Conservation (phyloP, 1,284 basidiomycete species). For the Rhodotorula glutinis region DNA sequence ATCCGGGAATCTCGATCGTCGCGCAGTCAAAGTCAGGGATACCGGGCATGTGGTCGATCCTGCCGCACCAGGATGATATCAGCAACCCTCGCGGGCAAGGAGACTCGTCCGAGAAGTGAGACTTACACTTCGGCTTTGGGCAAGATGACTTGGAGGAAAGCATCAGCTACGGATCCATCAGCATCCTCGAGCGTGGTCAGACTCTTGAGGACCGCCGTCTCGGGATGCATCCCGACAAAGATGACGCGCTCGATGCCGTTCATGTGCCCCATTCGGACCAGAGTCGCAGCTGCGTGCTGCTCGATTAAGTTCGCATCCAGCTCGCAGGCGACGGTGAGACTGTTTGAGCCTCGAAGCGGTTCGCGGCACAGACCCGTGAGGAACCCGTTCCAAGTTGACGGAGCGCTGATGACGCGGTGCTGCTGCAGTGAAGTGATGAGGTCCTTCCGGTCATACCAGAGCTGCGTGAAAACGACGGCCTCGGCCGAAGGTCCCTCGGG, state of each 20-base stretch:
- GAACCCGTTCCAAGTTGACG: slow-evolving; percentile 4
- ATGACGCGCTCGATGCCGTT: background rate
- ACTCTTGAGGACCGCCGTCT: background rate
- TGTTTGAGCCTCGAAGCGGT: background rate
- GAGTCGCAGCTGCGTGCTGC: background rate
- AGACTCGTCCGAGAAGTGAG: no score
- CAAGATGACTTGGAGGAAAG: background rate
- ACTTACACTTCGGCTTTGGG: background rate
- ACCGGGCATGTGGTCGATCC: background rate
- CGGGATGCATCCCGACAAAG: slow-evolving; percentile 1
- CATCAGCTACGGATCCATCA: background rate
- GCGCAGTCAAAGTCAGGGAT: background rate
- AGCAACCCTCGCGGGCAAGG: no score
- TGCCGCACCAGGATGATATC: background rate
- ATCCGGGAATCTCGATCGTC: background rate
- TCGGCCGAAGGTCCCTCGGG: background rate
- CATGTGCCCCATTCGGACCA: background rate
- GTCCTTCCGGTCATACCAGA: background rate
- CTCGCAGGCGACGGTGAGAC: background rate
- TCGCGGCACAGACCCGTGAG: background rate
- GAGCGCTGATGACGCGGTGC: background rate
- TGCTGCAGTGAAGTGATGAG: background rate
- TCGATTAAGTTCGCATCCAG: background rate
- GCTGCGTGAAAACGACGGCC: background rate
- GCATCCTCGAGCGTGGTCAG: background rate